Percentiles rank a stretch among this genome's conserved stretches.
These are phyloP conservation scores for Termitomyces sp. DNA, from an alignment of 1,284 basidiomycete genomes.

Conservation along the genomic window DNA sequence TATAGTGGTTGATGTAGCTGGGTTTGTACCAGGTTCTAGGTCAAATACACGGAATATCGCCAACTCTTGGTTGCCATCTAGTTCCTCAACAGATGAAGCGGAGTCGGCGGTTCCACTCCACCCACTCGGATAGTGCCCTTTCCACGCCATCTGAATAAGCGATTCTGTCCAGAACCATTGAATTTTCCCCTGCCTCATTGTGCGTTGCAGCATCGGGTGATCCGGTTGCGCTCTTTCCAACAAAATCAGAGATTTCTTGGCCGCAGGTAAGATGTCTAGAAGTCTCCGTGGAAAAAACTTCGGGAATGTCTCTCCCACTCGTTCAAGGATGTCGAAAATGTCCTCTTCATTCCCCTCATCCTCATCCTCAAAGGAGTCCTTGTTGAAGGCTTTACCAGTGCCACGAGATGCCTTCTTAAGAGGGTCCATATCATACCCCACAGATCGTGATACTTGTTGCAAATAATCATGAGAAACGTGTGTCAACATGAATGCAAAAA, in stretches of 20 bases:
- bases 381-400: conserved; percentile 23
- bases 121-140: conserved; percentile 10
- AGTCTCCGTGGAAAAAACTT: conserved; percentile 51
- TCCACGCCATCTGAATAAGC: conserved; percentile 43
- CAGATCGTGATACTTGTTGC: conserved; percentile 43
- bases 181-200: conserved; percentile 29
- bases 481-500: conserved; percentile 60
- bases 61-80: conserved; percentile 32
- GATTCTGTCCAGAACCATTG: conserved; percentile 63
- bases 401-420: conserved; percentile 19
- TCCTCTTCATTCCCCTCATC: conserved; percentile 34
- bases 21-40: conserved; percentile 51
- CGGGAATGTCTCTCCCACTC: conserved; percentile 42
- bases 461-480: conserved; percentile 58
- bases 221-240: conserved; percentile 56
- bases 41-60: conserved; percentile 56
- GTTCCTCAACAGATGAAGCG: neutral
- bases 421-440: conserved; percentile 46
- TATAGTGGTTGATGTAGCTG: conserved; percentile 23
- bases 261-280: conserved; percentile 48
- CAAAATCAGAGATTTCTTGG: conserved; percentile 61
- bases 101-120: neutral
- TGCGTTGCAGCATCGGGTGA: conserved; percentile 43
- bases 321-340: conserved; percentile 26
- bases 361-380: conserved; percentile 32